Conservation (phyloP, 2,329 filamentous ascomycete genomes). For the Scedosporium minutisporum region DNA sequence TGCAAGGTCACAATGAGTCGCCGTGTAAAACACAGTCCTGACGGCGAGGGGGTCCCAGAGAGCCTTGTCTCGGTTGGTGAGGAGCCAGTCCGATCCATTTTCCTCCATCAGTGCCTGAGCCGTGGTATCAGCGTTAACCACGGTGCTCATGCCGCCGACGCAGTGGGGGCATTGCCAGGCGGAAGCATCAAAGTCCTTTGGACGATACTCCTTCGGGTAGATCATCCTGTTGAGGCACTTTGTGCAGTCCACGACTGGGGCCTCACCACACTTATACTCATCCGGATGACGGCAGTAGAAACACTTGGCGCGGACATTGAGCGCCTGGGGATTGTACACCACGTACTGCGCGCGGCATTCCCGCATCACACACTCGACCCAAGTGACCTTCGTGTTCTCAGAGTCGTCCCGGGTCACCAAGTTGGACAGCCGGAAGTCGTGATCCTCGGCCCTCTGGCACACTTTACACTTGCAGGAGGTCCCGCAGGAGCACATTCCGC, state of each 20-base stretch:
- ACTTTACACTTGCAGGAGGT: slow-evolving; percentile 13
- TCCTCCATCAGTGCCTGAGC: slow-evolving; percentile 25
- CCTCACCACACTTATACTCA: slow-evolving; percentile 10
- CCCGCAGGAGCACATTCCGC: slow-evolving; percentile 28
- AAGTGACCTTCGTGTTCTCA: slow-evolving; percentile 23
- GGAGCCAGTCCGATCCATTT: slow-evolving; percentile 33
- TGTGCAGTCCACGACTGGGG: slow-evolving; percentile 34
- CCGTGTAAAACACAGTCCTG: slow-evolving; percentile 28
- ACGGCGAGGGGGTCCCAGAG: slow-evolving; percentile 27
- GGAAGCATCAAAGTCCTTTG: slow-evolving; percentile 16
- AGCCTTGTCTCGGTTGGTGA: slow-evolving; percentile 27
- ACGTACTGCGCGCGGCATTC: slow-evolving; percentile 40
- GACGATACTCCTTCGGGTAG: slow-evolving; percentile 34
- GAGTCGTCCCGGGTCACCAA: slow-evolving; percentile 23
- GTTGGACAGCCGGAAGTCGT: slow-evolving; percentile 13
- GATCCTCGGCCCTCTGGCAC: slow-evolving; percentile 14
- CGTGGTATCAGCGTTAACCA: slow-evolving; percentile 26
- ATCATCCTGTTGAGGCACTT: slow-evolving; percentile 35
- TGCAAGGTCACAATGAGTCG: slow-evolving; percentile 20
- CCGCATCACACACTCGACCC: slow-evolving; percentile 36
- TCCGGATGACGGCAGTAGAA: slow-evolving; percentile 31
- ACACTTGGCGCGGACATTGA: slow-evolving; percentile 38
- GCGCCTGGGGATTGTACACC: slow-evolving; percentile 30
- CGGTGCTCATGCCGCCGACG: slow-evolving; percentile 19
- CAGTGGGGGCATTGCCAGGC: slow-evolving; percentile 1